Base-by-base conservation (phyloP, 805 yeast genomes). In the Cyberlindnera maclurae region DNA sequence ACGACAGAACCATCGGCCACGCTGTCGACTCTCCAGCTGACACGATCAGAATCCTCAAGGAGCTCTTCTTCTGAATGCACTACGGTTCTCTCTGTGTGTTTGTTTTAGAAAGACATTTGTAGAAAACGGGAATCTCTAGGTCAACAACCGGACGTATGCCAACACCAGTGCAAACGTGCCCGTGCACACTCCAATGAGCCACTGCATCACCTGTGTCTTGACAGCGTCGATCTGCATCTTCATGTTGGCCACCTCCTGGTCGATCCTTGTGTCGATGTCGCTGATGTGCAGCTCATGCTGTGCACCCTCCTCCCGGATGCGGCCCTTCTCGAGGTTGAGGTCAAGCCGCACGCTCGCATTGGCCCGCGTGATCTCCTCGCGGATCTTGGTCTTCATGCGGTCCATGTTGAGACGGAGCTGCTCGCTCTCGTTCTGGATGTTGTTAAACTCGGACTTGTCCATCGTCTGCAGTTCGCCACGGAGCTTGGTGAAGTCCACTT, bases 101-200 rank as follows among this genome's bases (percentile, higher is more conserved):
- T n/a, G 31, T 6, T 15, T 5, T 29, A 10, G 15, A 28, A 9
- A 28, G 9, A 12, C 8, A 24, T n/a, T 12, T 8, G 10, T 41
- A n/a, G 15, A 12, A 9, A 12, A 30, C 9, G n/a, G n/a, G n/a
- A 5, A 15, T 29, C 5, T 29, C 16, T 53, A 84, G 9, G 86
- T 76, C 36, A 86, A 66, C 50, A 93, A 68, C 52, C 98, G 73
- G 36, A 89, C 85, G 59, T 93, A 93, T 1, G 97, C 97, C 51
- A 90, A 65, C 37, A 93, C 83, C 42, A 93, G 70, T 12, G 97
- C 97, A 63, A 90, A 86, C 1, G 97, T 85, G 82, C 97, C 98
- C 2, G 97, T 89, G 57, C 95, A 85, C 15, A 93, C 97, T 69
- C 97, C 97, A 52, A 93, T 87, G 46, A 93, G 72, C 98, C 98